Evolutionary conservation across 257 asterid genomes (phyloP).

Genomic region (Petunia secreta): DNA sequence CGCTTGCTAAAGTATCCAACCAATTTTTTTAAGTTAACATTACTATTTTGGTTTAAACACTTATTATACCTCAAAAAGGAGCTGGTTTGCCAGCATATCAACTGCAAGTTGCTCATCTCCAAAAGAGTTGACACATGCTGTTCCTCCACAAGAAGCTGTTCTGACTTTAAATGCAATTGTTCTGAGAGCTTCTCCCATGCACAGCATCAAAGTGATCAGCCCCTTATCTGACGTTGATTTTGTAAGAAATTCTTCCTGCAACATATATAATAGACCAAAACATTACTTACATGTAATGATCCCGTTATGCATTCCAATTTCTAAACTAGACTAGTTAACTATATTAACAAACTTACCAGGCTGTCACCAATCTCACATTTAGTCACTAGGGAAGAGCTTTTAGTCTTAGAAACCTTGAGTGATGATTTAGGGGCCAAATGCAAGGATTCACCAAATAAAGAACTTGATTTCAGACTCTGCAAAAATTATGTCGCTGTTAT

Average conservation of each 20-base stretch:
- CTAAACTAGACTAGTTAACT: not conserved
- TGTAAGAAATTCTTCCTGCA: constrained; percentile 86
- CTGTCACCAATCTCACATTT: constrained; percentile 97
- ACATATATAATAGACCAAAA: not conserved
- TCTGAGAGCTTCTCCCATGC: constrained; percentile 96
- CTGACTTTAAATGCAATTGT: constrained; percentile 94
- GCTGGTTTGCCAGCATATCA: constrained; percentile 90
- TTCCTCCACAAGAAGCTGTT: constrained; percentile 99
- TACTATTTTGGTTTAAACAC: no score
- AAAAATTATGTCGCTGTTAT: constrained; percentile 14
- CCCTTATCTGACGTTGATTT: constrained; percentile 86
- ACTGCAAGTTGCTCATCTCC: constrained; percentile 99
- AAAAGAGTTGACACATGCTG: constrained; percentile 92
- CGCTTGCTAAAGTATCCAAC: no score
- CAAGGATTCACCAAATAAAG: constrained; percentile 77
- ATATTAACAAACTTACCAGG: constrained; percentile 54
- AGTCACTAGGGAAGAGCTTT: constrained; percentile 56
- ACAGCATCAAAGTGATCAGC: constrained; percentile 74
- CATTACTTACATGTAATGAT: not conserved
- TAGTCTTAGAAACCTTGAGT: constrained; percentile 47
- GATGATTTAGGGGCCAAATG: constrained; percentile 62
- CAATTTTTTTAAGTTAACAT: no score
- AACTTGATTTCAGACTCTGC: constrained; percentile 80
- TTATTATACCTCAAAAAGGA: constrained; percentile 75
- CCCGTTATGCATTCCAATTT: not conserved